Evolutionary conservation across 352 stramenopile genomes (phyloP).

Genomic region (Pythium periplocum): DNA sequence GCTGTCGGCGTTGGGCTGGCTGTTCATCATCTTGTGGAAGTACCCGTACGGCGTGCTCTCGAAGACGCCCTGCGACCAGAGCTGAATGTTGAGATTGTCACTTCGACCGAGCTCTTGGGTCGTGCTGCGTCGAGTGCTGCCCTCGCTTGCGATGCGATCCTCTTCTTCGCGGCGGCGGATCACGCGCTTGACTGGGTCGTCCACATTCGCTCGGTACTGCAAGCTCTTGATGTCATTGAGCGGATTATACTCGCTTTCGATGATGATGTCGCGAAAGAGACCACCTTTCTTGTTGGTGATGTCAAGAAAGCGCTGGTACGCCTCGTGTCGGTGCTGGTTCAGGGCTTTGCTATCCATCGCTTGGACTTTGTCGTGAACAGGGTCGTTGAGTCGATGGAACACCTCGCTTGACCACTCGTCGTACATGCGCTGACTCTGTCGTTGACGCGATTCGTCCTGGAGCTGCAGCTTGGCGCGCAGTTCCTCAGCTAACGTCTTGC

Average conservation of each 20-base stretch:
- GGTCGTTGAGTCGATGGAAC: slow-evolving; percentile 69
- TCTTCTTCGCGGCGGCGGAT: slow-evolving; percentile 63
- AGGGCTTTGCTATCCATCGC: slow-evolving; percentile 41
- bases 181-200: slow-evolving; percentile 65
- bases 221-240: slow-evolving; percentile 61
- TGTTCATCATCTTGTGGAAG: slow-evolving; percentile 82
- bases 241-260: slow-evolving; percentile 80
- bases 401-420: slow-evolving; percentile 62
- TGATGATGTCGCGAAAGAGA: slow-evolving; percentile 82
- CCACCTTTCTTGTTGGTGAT: slow-evolving; percentile 80
- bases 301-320: slow-evolving; percentile 73
- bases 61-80: slow-evolving; percentile 66
- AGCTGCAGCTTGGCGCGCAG: slow-evolving; percentile 57
- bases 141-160: slow-evolving; percentile 48
- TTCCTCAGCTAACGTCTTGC: slow-evolving; percentile 50
- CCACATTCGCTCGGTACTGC: slow-evolving; percentile 33
- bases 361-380: slow-evolving; percentile 44
- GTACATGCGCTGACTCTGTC: slow-evolving; percentile 66
- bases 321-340: slow-evolving; percentile 42
- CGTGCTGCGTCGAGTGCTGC: slow-evolving; percentile 7
- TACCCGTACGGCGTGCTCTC: slow-evolving; percentile 81
- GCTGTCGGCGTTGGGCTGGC: slow-evolving; percentile 29
- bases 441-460: slow-evolving; percentile 53
- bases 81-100: slow-evolving; percentile 73
- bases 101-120: slow-evolving; percentile 24